These are phyloP conservation scores for Boletus tomentosulus DNA, from an alignment of 768 basidiomycete genomes.

Conservation along the genomic window DNA sequence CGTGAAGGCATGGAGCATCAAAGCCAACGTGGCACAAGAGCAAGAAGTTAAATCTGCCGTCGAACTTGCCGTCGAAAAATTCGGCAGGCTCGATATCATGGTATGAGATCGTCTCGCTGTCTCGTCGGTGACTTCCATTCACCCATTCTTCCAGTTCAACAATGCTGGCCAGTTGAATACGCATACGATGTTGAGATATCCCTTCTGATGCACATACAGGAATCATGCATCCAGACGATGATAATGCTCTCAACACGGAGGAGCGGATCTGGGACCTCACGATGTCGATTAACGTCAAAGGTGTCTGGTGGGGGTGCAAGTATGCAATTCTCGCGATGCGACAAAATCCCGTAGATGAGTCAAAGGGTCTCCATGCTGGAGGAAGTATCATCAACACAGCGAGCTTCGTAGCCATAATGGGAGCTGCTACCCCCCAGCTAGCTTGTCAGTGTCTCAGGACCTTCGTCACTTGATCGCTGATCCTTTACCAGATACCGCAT, in stretches of 20 bases:
- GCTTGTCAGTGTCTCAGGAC: constrained; percentile 57
- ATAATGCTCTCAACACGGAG: constrained; percentile 93
- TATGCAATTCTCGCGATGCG: constrained; percentile 97
- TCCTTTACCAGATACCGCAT: constrained; percentile 73
- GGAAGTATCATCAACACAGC: constrained; percentile 98
- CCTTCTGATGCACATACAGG: constrained; percentile 40
- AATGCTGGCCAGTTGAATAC: constrained; percentile 62
- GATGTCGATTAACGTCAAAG: constrained; percentile 94
- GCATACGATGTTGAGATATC: not conserved
- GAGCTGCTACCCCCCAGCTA: constrained; percentile 97
- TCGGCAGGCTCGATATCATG: constrained; percentile 95
- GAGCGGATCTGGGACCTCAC: constrained; percentile 95
- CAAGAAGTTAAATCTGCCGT: constrained; percentile 79
- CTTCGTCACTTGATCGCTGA: not conserved
- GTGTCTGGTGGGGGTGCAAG: constrained; percentile 99
- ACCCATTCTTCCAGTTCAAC: constrained; percentile 63
- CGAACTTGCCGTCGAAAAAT: constrained; percentile 71
- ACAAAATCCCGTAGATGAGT: constrained; percentile 77
- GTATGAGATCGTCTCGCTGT: constrained; percentile 39
- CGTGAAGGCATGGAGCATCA: constrained; percentile 63
- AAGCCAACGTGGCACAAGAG: constrained; percentile 89
- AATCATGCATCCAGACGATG: constrained; percentile 97
- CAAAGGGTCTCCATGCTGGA: constrained; percentile 74
- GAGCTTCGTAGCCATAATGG: constrained; percentile 92
- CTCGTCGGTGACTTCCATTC: not conserved